Evolutionary conservation across 352 stramenopile species (phyloP).

Genomic region (Peronosclerospora sorghi): DNA sequence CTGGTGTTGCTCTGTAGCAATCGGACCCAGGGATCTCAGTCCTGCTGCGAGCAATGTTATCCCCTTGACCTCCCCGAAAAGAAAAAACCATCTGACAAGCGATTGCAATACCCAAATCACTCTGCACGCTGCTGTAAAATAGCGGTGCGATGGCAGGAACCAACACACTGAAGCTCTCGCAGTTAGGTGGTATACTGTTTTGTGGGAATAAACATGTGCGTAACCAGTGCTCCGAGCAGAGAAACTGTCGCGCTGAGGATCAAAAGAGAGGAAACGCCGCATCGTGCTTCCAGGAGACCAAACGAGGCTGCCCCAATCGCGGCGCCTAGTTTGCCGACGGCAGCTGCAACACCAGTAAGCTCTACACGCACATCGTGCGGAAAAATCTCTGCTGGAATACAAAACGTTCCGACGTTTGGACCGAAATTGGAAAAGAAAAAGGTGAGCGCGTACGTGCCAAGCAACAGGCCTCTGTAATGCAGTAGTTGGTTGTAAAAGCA

Average conservation of each 20-base stretch:
- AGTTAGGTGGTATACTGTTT: slow-evolving; percentile 29
- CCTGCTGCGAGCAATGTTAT: too few species aligned
- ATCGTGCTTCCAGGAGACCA: slow-evolving; percentile 45
- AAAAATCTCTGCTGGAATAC: slow-evolving; percentile 73
- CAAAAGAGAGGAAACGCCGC: slow-evolving; percentile 49
- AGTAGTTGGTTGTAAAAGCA: slow-evolving; percentile 43
- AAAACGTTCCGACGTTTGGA: slow-evolving; percentile 82
- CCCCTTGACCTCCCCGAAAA: too few species aligned
- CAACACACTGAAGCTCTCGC: too few species aligned
- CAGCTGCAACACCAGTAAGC: slow-evolving; percentile 70
- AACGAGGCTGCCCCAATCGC: slow-evolving; percentile 50
- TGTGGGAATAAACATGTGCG: slow-evolving; percentile 44
- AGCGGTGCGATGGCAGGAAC: too few species aligned
- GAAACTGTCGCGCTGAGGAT: slow-evolving; percentile 47
- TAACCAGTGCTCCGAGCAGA: slow-evolving; percentile 46
- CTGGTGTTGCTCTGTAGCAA: too few species aligned
- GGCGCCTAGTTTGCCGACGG: slow-evolving; percentile 64
- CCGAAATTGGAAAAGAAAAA: slow-evolving; percentile 88
- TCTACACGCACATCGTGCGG: slow-evolving; percentile 56
- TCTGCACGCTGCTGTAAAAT: too few species aligned
- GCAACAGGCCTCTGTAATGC: slow-evolving; percentile 27
- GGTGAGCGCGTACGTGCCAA: slow-evolving; percentile 63
- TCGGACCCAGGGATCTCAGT: too few species aligned
- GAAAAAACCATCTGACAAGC: too few species aligned
- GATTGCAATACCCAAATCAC: too few species aligned